These are phyloP conservation scores for Podospora pseudocomata DNA, from an alignment of 495 filamentous ascomycete genomes.

Conservation along the genomic window DNA sequence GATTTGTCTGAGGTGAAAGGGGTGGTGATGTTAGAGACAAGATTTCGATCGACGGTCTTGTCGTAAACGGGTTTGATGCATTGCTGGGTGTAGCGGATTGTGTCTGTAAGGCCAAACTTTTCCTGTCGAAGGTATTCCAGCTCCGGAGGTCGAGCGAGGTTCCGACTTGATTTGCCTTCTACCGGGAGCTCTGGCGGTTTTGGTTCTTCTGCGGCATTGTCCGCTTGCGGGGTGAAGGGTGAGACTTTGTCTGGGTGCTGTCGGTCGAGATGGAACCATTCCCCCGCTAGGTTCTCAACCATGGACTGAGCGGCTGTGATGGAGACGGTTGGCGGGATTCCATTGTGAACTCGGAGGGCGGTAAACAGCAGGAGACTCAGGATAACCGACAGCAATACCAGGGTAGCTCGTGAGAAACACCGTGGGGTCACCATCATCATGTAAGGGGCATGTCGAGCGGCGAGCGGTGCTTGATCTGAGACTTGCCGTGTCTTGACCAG, in stretches of 20 bases:
- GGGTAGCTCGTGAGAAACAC: constrained; percentile 21
- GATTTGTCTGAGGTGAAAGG: constrained; percentile 31
- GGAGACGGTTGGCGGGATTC: background rate
- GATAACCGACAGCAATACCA: constrained; percentile 19
- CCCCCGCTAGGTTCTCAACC: constrained; percentile 1
- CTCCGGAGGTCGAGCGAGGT: constrained; percentile 14
- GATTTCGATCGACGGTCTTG: constrained; percentile 24
- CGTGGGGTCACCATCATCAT: constrained; percentile 18
- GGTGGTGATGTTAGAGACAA: constrained; percentile 31
- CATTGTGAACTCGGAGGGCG: constrained; percentile 21
- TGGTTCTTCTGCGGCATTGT: constrained; percentile 1
- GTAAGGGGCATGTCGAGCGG: constrained; percentile 14
- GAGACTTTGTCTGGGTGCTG: background rate
- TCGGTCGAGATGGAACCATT: background rate
- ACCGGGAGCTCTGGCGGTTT: background rate
- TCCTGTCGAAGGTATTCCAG: constrained; percentile 26
- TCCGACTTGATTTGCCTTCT: constrained; percentile 9
- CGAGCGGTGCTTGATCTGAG: background rate
- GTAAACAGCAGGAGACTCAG: constrained; percentile 22
- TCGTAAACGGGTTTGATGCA: constrained; percentile 34
- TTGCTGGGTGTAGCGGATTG: constrained; percentile 37
- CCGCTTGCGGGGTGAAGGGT: background rate
- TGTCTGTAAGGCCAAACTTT: constrained; percentile 34
- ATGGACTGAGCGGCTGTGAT: background rate
- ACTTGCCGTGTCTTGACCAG: background rate